Conservation (phyloP, 148 eudicot genomes). For the Rhododendron molle region DNA sequence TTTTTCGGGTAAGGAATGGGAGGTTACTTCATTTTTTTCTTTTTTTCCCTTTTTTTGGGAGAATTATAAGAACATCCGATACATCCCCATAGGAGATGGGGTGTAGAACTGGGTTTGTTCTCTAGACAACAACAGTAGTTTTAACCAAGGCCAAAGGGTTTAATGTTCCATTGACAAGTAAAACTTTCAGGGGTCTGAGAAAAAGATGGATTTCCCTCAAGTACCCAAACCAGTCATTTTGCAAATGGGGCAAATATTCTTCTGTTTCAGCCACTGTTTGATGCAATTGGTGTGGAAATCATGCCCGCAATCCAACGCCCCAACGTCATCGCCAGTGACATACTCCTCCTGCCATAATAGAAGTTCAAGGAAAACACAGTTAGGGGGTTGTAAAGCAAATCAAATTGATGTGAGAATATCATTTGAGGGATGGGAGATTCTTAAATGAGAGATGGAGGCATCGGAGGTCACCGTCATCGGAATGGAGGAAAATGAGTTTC, state of each 20-base stretch:
- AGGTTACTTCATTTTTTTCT: not conserved
- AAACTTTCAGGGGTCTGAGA: not conserved
- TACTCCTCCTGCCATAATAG: constrained; percentile 49
- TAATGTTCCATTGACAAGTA: not conserved
- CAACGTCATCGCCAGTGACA: constrained; percentile 46
- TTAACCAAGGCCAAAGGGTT: constrained; percentile 8
- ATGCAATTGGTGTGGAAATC: constrained; percentile 66
- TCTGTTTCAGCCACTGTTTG: constrained; percentile 54
- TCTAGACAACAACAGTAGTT: not conserved
- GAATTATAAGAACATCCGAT: not conserved
- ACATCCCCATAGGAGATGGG: not conserved
- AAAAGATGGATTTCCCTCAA: constrained; percentile 12
- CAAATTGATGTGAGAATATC: not conserved
- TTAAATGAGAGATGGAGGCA: not conserved
- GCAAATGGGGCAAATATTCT: constrained; percentile 74
- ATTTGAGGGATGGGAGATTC: not conserved
- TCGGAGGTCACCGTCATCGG: not conserved
- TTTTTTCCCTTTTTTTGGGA: not conserved
- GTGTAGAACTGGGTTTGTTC: not conserved
- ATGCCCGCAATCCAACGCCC: constrained; percentile 61
- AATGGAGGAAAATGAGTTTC: not conserved
- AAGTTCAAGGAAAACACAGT: not conserved
- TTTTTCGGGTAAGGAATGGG: not conserved
- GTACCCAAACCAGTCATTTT: constrained; percentile 40
- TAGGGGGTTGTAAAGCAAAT: not conserved